Evolutionary conservation across 345 rosid genomes (phyloP).

Genomic region (Heritiera littoralis): DNA sequence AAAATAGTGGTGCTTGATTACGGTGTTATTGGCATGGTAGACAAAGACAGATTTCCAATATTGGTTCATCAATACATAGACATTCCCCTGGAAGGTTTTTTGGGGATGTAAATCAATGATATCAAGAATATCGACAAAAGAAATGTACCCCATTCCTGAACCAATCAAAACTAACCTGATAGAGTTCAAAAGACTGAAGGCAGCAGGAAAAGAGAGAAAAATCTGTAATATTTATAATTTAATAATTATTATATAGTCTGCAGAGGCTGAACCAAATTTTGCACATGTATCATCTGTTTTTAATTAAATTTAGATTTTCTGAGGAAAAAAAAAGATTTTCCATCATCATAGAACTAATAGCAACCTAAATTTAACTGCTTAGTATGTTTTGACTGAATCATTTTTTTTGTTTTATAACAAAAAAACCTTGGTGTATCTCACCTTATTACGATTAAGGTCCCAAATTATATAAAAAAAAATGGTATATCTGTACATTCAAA

Average conservation of each 20-base stretch:
- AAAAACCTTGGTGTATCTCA: background rate
- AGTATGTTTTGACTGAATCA: background rate
- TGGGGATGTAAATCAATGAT: background rate
- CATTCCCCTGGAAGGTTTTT: background rate
- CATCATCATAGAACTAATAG: background rate
- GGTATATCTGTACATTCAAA: background rate
- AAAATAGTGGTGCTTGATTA: background rate
- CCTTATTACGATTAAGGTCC: background rate
- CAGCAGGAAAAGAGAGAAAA: background rate
- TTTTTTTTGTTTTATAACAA: background rate
- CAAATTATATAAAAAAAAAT: background rate
- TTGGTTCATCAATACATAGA: background rate
- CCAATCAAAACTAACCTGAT: conserved; percentile 4
- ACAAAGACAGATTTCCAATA: background rate
- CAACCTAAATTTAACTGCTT: background rate
- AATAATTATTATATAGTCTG: background rate
- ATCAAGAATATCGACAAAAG: background rate
- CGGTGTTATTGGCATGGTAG: background rate
- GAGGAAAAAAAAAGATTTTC: background rate
- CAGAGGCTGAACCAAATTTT: background rate
- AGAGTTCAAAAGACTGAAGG: background rate
- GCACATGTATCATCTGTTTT: background rate
- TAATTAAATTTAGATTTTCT: background rate
- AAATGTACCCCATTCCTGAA: background rate
- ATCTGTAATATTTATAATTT: background rate